Percentiles rank a stretch among this genome's conserved stretches.
Evolutionary conservation across 2,329 filamentous ascomycete species (phyloP).

Genomic region (Myriosclerotinia curreyana): DNA sequence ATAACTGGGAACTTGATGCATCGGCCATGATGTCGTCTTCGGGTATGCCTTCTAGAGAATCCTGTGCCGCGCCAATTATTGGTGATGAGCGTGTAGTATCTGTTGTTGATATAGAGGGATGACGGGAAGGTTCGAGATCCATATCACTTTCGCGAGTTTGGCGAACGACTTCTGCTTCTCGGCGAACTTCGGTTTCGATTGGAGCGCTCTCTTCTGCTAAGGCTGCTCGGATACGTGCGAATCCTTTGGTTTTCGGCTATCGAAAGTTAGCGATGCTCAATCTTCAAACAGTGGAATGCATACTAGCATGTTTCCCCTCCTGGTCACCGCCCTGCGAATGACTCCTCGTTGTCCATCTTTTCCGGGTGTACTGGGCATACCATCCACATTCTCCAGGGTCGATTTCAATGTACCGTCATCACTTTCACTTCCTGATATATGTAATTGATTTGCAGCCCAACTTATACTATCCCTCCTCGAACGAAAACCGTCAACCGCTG

Average conservation of each 20-base stretch:
- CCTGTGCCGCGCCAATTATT: slow-evolving; percentile 54
- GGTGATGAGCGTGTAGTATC: slow-evolving; percentile 60
- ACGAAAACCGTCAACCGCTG: slow-evolving; percentile 47
- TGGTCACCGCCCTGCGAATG: slow-evolving; percentile 76
- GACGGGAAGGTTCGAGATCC: slow-evolving; percentile 51
- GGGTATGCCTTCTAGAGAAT: slow-evolving; percentile 66
- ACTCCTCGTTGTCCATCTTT: slow-evolving; percentile 67
- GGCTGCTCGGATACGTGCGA: slow-evolving; percentile 87
- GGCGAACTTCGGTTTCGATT: slow-evolving; percentile 80
- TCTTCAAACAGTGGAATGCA: slow-evolving; percentile 38
- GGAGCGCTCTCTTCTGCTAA: slow-evolving; percentile 85
- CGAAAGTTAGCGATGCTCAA: slow-evolving; percentile 35
- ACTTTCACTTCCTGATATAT: slow-evolving; percentile 78
- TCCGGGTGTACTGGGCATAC: slow-evolving; percentile 44
- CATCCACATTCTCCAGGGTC: slow-evolving; percentile 41
- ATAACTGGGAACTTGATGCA: slow-evolving; percentile 41
- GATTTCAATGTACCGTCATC: slow-evolving; percentile 61
- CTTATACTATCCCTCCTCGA: slow-evolving; percentile 84
- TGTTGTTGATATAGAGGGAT: slow-evolving; percentile 47
- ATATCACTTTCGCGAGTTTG: slow-evolving; percentile 90
- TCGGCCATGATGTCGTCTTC: slow-evolving; percentile 69
- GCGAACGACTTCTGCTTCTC: slow-evolving; percentile 92
- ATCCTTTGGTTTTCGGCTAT: slow-evolving; percentile 93
- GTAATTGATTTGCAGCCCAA: slow-evolving; percentile 83
- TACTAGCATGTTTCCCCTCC: slow-evolving; percentile 85